A percentile compares a stretch with the other conserved stretches of the same genome.
Conservation (phyloP, 2,329 filamentous ascomycete genomes). For the Xylariaceae sp. region DNA sequence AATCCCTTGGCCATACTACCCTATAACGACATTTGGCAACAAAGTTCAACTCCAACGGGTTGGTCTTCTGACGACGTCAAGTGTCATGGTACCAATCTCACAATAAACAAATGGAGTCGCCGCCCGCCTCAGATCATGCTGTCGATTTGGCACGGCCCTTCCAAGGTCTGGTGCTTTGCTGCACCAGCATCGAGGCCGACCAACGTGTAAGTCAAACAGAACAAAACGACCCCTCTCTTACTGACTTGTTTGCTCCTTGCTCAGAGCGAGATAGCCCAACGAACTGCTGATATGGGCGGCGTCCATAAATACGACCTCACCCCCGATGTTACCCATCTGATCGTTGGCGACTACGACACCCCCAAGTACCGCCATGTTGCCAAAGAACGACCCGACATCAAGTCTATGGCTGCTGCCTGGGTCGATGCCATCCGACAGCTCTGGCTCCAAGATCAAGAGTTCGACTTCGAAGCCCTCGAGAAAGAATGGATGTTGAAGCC, state of each 20-base stretch:
- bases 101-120: slow-evolving; percentile 29
- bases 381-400: slow-evolving; percentile 79
- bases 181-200: slow-evolving; percentile 78
- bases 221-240: slow-evolving; percentile 3
- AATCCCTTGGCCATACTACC: too few relatives aligned
- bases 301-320: slow-evolving; percentile 86
- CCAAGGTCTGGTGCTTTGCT: slow-evolving; percentile 74
- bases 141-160: slow-evolving; percentile 60
- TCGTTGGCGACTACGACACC: slow-evolving; percentile 85
- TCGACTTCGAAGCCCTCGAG: slow-evolving; percentile 70
- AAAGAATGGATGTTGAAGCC: slow-evolving; percentile 59
- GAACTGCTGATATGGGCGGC: slow-evolving; percentile 78
- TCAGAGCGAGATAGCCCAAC: slow-evolving; percentile 54
- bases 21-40: too few relatives aligned
- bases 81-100: neutral
- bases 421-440: slow-evolving; percentile 72
- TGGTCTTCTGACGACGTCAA: too few relatives aligned
- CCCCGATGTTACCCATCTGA: slow-evolving; percentile 90
- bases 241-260: neutral
- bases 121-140: slow-evolving; percentile 19
- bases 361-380: slow-evolving; percentile 96
- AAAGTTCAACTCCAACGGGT: too few relatives aligned
- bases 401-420: slow-evolving; percentile 78
- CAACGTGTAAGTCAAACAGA: slow-evolving; percentile 57
- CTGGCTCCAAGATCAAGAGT: slow-evolving; percentile 76